Percentiles rank a stretch among this genome's conserved stretches.
Conservation (phyloP, 129 eudicot genomes). For the Scalesia atractyloides region DNA sequence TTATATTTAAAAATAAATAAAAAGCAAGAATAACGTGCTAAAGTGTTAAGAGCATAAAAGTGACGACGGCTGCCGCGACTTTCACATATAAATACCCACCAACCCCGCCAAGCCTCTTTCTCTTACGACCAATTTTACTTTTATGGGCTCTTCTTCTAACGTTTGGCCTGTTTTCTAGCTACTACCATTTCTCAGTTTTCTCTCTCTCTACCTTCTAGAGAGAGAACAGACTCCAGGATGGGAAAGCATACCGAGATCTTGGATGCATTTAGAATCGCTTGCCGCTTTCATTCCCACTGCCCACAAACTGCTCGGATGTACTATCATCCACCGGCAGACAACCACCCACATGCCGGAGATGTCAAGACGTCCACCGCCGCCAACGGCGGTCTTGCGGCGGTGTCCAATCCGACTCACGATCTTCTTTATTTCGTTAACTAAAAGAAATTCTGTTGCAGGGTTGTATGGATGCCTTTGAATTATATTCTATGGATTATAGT, state of each 20-base stretch:
- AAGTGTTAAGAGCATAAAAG: neutral
- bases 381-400: slow-evolving; percentile 25
- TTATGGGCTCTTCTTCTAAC: slow-evolving; percentile 42
- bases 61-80: neutral
- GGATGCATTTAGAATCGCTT: slow-evolving; percentile 71
- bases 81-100: neutral
- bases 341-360: slow-evolving; percentile 24
- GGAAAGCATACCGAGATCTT: slow-evolving; percentile 64
- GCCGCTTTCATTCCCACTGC: slow-evolving; percentile 82
- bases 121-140: neutral
- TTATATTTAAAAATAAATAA: too few species aligned
- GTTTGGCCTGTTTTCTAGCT: slow-evolving; percentile 32
- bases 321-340: slow-evolving; percentile 76
- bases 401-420: slow-evolving; percentile 1
- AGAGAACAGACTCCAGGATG: slow-evolving; percentile 33
- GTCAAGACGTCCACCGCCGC: slow-evolving; percentile 18
- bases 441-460: neutral
- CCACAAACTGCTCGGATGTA: slow-evolving; percentile 93
- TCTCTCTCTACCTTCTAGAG: slow-evolving; percentile 1
- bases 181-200: neutral
- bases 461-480: neutral
- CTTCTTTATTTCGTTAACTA: slow-evolving; percentile 24
- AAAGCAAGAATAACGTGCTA: neutral
- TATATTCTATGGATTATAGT: neutral
- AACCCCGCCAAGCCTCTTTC: neutral